Evolutionary conservation across 805 yeast species (phyloP).

Genomic region (Lipomyces mesembrius): DNA sequence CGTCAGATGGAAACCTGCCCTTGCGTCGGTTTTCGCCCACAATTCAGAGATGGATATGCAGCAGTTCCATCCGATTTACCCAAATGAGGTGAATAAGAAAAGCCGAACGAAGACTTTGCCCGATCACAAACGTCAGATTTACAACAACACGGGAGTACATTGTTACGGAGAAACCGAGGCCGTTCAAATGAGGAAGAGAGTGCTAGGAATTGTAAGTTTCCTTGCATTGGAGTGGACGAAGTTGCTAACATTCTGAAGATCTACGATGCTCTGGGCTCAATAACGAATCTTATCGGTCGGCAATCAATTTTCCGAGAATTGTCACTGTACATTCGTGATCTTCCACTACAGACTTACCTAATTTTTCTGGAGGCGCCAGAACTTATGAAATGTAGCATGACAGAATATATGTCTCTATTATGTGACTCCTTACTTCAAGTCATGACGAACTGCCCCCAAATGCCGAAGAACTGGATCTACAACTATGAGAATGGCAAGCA

Average conservation of each 20-base stretch:
- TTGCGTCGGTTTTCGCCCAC: conserved; percentile 25
- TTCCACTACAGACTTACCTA: conserved; percentile 12
- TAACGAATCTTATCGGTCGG: conserved; percentile 11
- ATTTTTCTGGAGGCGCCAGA: conserved; percentile 28
- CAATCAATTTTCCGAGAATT: conserved; percentile 23
- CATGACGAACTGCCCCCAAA: conserved; percentile 1
- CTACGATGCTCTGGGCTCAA: conserved; percentile 20
- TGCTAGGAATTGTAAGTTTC: conserved; percentile 12
- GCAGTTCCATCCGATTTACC: conserved; percentile 19
- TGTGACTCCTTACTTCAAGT: conserved; percentile 20
- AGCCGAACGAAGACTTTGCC: not conserved
- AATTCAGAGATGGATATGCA: conserved; percentile 9
- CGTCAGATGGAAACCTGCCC: conserved; percentile 27
- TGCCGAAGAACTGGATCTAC: conserved; percentile 26
- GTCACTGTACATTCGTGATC: conserved; percentile 17
- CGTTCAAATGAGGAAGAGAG: conserved; percentile 15
- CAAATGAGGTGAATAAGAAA: conserved; percentile 26
- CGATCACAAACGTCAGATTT: not conserved
- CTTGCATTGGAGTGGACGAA: not conserved
- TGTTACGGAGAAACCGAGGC: conserved; percentile 18
- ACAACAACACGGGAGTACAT: not conserved
- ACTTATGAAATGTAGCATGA: conserved; percentile 7
- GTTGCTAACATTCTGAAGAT: not conserved
- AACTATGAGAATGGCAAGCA: conserved; percentile 17
- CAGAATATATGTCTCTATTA: conserved; percentile 14